A percentile compares a stretch with the other conserved stretches of the same genome.
Conservation (phyloP, 2,329 filamentous ascomycete genomes). For the Emmonsia crescens region DNA sequence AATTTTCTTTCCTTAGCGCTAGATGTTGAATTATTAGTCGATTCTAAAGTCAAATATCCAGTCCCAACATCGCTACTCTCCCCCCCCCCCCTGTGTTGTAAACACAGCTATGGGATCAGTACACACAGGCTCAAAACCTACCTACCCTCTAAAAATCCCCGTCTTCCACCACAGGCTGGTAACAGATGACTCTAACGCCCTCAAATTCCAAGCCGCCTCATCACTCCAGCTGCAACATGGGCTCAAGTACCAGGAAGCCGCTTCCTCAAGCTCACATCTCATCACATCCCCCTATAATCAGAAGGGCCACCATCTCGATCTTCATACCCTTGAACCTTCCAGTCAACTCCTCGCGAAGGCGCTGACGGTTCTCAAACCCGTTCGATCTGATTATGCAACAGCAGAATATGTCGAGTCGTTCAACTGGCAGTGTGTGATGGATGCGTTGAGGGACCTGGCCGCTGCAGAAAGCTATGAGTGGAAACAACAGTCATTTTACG, state of each 20-base stretch:
- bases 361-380: constrained; percentile 51
- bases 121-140: not conserved
- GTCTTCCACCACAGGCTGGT: constrained; percentile 24
- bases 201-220: constrained; percentile 26
- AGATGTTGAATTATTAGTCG: not conserved
- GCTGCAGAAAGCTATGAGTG: constrained; percentile 42
- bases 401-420: constrained; percentile 62
- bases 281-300: constrained; percentile 68
- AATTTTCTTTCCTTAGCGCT: not conserved
- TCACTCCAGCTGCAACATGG: constrained; percentile 21
- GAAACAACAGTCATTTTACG: constrained; percentile 60
- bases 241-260: constrained; percentile 8
- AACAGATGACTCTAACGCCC: constrained; percentile 23
- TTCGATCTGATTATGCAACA: constrained; percentile 63
- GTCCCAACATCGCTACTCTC: not conserved
- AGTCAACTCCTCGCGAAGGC: constrained; percentile 62
- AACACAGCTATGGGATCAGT: not conserved
- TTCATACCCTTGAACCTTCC: constrained; percentile 54
- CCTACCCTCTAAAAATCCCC: not conserved
- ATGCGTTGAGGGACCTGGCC: constrained; percentile 45
- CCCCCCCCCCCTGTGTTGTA: not conserved
- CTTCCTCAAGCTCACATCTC: constrained; percentile 32
- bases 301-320: constrained; percentile 59
- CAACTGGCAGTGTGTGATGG: constrained; percentile 61
- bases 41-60: not conserved